Conservation (phyloP, 2,329 filamentous ascomycete genomes). For the Trichoderma endophyticum region DNA sequence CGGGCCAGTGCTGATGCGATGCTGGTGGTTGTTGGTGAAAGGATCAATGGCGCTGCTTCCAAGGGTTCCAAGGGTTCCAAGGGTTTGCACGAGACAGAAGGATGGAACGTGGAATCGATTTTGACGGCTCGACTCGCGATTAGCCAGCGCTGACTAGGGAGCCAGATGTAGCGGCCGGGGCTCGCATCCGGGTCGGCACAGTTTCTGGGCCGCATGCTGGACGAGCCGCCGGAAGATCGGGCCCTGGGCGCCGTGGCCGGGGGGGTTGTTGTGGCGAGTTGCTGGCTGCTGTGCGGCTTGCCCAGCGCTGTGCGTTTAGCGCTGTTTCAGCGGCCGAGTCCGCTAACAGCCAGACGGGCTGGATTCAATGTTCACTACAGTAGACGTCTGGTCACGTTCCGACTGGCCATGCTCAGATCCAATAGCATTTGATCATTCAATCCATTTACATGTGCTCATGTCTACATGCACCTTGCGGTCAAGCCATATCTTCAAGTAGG, state of each 20-base stretch:
- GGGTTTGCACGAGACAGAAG: neutral
- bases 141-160: neutral
- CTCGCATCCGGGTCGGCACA: constrained; percentile 1
- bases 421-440: neutral
- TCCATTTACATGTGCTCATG: neutral
- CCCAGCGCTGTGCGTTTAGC: neutral
- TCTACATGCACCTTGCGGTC: neutral
- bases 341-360: neutral
- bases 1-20: neutral
- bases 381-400: neutral
- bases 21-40: neutral
- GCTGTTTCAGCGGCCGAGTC: neutral
- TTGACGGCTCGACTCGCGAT: neutral
- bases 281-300: neutral
- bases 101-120: neutral
- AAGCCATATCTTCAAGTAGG: neutral
- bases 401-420: neutral
- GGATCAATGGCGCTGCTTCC: neutral
- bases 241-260: constrained; percentile 1
- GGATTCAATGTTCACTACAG: neutral
- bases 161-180: neutral
- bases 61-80: neutral
- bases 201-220: neutral
- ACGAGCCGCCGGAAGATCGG: constrained; percentile 12
- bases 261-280: neutral